phyloP scores from a whole-genome alignment of 345 rosid species.

The Hibiscus tridactylites region DNA sequence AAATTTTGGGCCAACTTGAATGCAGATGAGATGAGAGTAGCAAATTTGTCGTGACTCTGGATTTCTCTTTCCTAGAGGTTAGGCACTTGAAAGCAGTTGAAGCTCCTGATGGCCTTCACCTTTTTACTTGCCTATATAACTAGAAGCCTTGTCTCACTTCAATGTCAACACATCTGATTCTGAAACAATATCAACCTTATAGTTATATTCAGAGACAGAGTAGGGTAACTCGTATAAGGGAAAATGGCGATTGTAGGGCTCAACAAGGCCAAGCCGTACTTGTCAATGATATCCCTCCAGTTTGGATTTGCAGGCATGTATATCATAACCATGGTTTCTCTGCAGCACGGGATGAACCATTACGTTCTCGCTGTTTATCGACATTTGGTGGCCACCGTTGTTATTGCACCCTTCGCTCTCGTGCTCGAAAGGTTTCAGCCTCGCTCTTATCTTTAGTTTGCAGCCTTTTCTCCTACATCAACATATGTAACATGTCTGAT shows the following conservation, averaged over 20 bases:
- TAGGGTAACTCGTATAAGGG: too few species aligned
- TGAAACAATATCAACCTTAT: not conserved
- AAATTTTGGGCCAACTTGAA: too few species aligned
- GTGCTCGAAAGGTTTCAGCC: conserved; percentile 56
- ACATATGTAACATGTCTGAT: not conserved
- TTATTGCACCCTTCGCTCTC: conserved; percentile 75
- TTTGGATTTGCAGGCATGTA: conserved; percentile 92
- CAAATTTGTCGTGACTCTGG: not conserved
- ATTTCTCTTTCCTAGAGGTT: not conserved
- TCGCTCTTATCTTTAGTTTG: not conserved
- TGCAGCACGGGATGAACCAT: conserved; percentile 77
- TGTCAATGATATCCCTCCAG: conserved; percentile 68
- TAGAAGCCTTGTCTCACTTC: conserved; percentile 21
- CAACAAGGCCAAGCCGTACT: conserved; percentile 44
- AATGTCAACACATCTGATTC: not conserved
- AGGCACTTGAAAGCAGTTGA: not conserved
- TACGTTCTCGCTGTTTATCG: conserved; percentile 69
- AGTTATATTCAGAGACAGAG: too few species aligned
- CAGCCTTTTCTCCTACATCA: too few species aligned
- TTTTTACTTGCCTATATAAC: conserved; percentile 18
- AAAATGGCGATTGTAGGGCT: not conserved
- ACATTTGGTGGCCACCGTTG: conserved; percentile 62
- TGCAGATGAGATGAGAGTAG: not conserved
- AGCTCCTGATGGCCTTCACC: not conserved
- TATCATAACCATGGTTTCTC: conserved; percentile 59